Evolutionary conservation across 768 basidiomycete species (phyloP).

Genomic region (Boletus bicolor): DNA sequence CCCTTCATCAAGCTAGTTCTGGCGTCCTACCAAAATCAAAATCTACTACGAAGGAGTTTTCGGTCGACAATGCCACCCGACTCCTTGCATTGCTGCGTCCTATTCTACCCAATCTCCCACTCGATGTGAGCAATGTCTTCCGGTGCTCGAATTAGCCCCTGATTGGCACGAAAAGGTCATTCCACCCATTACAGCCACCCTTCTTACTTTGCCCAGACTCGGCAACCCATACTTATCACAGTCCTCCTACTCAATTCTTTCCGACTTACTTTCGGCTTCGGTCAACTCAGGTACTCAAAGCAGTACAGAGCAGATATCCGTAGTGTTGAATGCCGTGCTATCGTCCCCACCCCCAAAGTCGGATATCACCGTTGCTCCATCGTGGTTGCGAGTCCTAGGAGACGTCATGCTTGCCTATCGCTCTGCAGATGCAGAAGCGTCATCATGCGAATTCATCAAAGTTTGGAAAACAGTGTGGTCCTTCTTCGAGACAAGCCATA

Average conservation of each 20-base stretch:
- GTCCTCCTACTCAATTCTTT: conserved; percentile 80
- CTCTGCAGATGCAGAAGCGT: conserved; percentile 45
- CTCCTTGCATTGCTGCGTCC: conserved; percentile 69
- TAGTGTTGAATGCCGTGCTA: conserved; percentile 65
- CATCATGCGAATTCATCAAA: conserved; percentile 51
- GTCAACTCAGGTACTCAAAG: conserved; percentile 48
- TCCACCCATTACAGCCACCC: conserved; percentile 60
- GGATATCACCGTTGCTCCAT: conserved; percentile 64
- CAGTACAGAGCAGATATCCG: conserved; percentile 50
- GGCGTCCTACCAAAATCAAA: conserved; percentile 62
- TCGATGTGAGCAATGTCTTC: conserved; percentile 52
- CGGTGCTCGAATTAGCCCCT: conserved; percentile 7
- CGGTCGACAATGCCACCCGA: conserved; percentile 74
- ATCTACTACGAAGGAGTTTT: conserved; percentile 48
- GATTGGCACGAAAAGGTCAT: conserved; percentile 53
- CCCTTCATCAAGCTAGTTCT: conserved; percentile 62
- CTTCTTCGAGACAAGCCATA: conserved; percentile 71
- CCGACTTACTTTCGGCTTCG: conserved; percentile 67
- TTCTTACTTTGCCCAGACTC: conserved; percentile 81
- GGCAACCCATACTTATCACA: conserved; percentile 89
- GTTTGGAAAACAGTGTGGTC: conserved; percentile 77
- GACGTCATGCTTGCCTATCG: conserved; percentile 67
- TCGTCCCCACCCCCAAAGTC: conserved; percentile 65
- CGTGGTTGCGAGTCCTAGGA: conserved; percentile 79
- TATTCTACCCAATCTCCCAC: conserved; percentile 56